Conservation (phyloP, 2,329 filamentous ascomycete genomes). For the Knoxdaviesia proteae region DNA sequence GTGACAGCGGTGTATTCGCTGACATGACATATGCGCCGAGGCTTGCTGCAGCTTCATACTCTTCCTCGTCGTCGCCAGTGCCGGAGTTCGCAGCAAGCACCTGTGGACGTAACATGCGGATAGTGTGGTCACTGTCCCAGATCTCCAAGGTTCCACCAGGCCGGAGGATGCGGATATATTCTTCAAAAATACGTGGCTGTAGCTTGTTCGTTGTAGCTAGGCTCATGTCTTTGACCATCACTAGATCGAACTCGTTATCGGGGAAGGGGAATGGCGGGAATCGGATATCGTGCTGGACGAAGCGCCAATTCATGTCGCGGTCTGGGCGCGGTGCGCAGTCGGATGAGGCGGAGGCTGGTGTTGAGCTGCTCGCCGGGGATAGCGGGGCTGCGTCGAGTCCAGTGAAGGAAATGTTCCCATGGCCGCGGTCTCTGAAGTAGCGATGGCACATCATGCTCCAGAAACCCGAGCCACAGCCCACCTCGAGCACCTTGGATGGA, state of each 20-base stretch:
- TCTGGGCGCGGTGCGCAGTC: slow-evolving; percentile 21
- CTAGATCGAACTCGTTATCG: slow-evolving; percentile 63
- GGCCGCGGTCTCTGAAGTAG: slow-evolving; percentile 49
- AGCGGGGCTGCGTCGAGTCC: slow-evolving; percentile 65
- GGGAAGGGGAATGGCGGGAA: slow-evolving; percentile 56
- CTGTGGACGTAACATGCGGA: slow-evolving; percentile 67
- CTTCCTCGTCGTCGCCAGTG: slow-evolving; percentile 20
- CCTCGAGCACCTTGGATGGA: slow-evolving; percentile 60
- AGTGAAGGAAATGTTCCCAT: slow-evolving; percentile 52
- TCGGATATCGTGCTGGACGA: slow-evolving; percentile 72
- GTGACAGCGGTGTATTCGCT: slow-evolving; percentile 60
- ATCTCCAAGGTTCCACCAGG: slow-evolving; percentile 66
- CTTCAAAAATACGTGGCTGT: slow-evolving; percentile 38
- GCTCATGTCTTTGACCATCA: slow-evolving; percentile 72
- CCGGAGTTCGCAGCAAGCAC: slow-evolving; percentile 26
- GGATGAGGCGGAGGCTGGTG: slow-evolving; percentile 12
- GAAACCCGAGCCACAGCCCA: slow-evolving; percentile 72
- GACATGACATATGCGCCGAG: slow-evolving; percentile 71
- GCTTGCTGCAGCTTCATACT: slow-evolving; percentile 42
- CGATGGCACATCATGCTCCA: slow-evolving; percentile 82
- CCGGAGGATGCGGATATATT: slow-evolving; percentile 56
- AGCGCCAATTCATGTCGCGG: slow-evolving; percentile 69
- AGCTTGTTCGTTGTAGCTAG: slow-evolving; percentile 40
- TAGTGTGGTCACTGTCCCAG: slow-evolving; percentile 73
- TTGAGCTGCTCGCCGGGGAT: slow-evolving; percentile 20